phyloP scores from a whole-genome alignment of 2,329 filamentous ascomycete genomes.

The Aspergillus sojae region DNA sequence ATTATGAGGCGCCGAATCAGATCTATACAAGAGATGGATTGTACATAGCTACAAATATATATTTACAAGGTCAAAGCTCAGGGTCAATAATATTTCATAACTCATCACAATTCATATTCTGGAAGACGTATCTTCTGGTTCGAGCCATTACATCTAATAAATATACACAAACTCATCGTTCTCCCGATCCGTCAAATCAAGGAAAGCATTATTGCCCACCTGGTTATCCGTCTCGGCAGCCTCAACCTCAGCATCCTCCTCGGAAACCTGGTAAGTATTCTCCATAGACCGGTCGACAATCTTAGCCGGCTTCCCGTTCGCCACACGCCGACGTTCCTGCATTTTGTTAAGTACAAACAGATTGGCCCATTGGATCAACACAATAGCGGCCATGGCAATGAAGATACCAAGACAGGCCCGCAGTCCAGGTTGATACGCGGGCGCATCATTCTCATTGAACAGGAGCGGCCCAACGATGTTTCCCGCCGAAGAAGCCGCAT shows the following conservation, averaged over 20 bases:
- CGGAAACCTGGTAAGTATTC: slow-evolving; percentile 47
- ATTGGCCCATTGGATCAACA: slow-evolving; percentile 58
- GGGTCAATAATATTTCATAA: not conserved
- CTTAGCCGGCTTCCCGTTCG: slow-evolving; percentile 62
- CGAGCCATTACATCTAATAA: slow-evolving; percentile 42
- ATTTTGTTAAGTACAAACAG: slow-evolving; percentile 57
- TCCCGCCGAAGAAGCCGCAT: slow-evolving; percentile 63
- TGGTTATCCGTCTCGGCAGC: slow-evolving; percentile 22
- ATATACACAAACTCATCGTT: slow-evolving; percentile 72
- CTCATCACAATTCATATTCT: not conserved
- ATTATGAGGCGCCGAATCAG: too few relatives aligned
- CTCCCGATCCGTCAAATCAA: slow-evolving; percentile 65
- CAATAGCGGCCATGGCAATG: slow-evolving; percentile 55
- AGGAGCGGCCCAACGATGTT: slow-evolving; percentile 70
- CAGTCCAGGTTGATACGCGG: slow-evolving; percentile 61
- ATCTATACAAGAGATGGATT: too few relatives aligned
- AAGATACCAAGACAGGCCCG: slow-evolving; percentile 51
- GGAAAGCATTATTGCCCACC: slow-evolving; percentile 55
- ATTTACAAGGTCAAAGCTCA: not conserved
- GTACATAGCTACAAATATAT: not conserved
- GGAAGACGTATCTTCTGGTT: not conserved
- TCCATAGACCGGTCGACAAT: slow-evolving; percentile 66
- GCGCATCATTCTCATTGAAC: slow-evolving; percentile 61
- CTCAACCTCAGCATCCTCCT: slow-evolving; percentile 15
- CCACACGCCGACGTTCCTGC: slow-evolving; percentile 58